phyloP scores from a whole-genome alignment of 371 early-diverging fungal genomes.

The Choanephora cucurbitarum region DNA sequence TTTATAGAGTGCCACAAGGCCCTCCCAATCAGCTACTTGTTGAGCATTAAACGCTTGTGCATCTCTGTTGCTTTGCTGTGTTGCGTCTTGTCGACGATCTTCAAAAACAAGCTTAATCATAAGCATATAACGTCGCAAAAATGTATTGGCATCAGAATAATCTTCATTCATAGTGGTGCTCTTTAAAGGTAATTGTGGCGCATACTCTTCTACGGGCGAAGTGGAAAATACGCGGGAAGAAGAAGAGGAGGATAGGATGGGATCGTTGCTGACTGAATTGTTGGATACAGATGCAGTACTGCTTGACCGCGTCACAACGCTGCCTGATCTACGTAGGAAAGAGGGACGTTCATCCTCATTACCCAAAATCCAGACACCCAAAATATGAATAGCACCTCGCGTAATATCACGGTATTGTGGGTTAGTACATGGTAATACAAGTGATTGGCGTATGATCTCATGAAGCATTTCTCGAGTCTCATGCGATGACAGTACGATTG shows the following conservation, averaged over 20 bases:
- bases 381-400: slow-evolving; percentile 69
- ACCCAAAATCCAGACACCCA: slow-evolving; percentile 72
- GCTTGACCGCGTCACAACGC: slow-evolving; percentile 41
- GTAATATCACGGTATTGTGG: slow-evolving; percentile 64
- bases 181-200: slow-evolving; percentile 15
- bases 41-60: slow-evolving; percentile 18
- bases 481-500: slow-evolving; percentile 65
- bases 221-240: slow-evolving; percentile 6
- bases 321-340: slow-evolving; percentile 55
- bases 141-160: slow-evolving; percentile 55
- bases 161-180: not conserved
- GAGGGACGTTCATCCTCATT: slow-evolving; percentile 69
- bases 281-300: slow-evolving; percentile 37
- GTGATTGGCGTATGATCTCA: slow-evolving; percentile 73
- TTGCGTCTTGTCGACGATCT: slow-evolving; percentile 16
- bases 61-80: slow-evolving; percentile 7
- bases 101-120: slow-evolving; percentile 60
- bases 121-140: slow-evolving; percentile 60
- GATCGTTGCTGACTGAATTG: slow-evolving; percentile 3
- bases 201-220: slow-evolving; percentile 15
- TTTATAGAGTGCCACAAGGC: slow-evolving; percentile 52
- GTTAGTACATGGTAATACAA: slow-evolving; percentile 60
- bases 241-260: slow-evolving; percentile 1
- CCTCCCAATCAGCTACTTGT: slow-evolving; percentile 52
- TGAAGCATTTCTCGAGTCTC: slow-evolving; percentile 76